Evolutionary conservation across 2,329 filamentous ascomycete genomes (phyloP), one percentile per base, ranked within the genome.

Genomic region (Venturia effusa): DNA sequence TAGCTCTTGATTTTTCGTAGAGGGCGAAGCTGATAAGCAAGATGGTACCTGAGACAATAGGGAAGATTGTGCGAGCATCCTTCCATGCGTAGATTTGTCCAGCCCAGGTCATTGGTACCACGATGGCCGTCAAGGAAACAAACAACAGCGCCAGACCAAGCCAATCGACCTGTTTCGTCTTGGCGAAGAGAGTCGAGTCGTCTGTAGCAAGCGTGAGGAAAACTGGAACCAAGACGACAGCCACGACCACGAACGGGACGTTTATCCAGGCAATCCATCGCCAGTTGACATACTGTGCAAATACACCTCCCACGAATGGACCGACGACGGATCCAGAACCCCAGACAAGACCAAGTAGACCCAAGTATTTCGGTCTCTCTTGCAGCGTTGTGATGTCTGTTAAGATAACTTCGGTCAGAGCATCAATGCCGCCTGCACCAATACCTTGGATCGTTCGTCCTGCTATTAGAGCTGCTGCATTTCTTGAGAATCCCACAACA

Each of bases 401-500:
- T 41, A 83, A 74, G 13, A 85, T 72, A 11, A 72, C 71, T 61
- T 73, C 74, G 0, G 68, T 66, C 15, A 74, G 71, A 1, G 72
- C 69, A 65, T 70, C 71, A 10, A 78, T 70, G 1, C 77, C 77
- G 17, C 74, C 76, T 30, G 72, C 72, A 11, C 77, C 77, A 19
- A 73, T 65, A 2, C 77, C 77, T 22, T 74, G 71, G 30, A 79
- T 72, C 0, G 75, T 72, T 48, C 77, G 66, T 7, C 77, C 77
- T n/a, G 77, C 1, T 68, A 75, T 75, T 51, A 75, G 68, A 0
- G 69, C 69, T 4, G 67, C 66, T 1, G 67, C 70, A 40, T 67
- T 71, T 19, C 69, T 71, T 3, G 74, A 71, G 1, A 72, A 69
- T 17, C 61, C 82, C 66, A 81, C 84, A 22, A 84, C 67, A 8